A percentile compares a stretch with the other conserved stretches of the same genome.
phyloP scores from a whole-genome alignment of 768 basidiomycete genomes.

The Boletus pseudo-olivaceus region DNA sequence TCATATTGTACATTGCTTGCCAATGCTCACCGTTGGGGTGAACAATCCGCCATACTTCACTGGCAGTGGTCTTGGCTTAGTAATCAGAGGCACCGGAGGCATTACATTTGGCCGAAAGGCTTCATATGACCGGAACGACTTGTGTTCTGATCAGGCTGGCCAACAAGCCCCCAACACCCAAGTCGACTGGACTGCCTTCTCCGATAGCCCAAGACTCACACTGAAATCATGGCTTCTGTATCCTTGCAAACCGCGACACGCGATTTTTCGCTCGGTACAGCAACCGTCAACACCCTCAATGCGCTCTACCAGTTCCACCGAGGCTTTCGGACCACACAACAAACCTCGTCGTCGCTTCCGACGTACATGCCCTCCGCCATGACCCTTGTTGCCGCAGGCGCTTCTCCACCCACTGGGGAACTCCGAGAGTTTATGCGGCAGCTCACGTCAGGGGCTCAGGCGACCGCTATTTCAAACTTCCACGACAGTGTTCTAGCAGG shows the following conservation, averaged over 20 bases:
- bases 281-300: conserved; percentile 8
- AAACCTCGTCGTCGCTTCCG: conserved; percentile 1
- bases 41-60: too few species aligned
- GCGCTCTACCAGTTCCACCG: conserved; percentile 1
- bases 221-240: neutral
- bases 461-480: conserved; percentile 35
- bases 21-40: neutral
- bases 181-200: neutral
- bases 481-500: conserved; percentile 56
- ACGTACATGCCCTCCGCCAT: conserved; percentile 14
- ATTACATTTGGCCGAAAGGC: too few species aligned
- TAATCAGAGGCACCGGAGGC: too few species aligned
- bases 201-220: too few species aligned
- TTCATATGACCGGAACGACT: too few species aligned
- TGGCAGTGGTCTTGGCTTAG: too few species aligned
- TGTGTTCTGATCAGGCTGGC: too few species aligned
- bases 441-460: conserved; percentile 39
- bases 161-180: neutral
- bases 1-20: neutral
- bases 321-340: neutral
- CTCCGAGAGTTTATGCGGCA: conserved; percentile 10
- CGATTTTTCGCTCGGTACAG: neutral
- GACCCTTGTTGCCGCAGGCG: conserved; percentile 9
- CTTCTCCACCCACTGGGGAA: conserved; percentile 3
- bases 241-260: conserved; percentile 3